phyloP scores from a whole-genome alignment of 345 rosid species.

The Eucalyptus victrix region DNA sequence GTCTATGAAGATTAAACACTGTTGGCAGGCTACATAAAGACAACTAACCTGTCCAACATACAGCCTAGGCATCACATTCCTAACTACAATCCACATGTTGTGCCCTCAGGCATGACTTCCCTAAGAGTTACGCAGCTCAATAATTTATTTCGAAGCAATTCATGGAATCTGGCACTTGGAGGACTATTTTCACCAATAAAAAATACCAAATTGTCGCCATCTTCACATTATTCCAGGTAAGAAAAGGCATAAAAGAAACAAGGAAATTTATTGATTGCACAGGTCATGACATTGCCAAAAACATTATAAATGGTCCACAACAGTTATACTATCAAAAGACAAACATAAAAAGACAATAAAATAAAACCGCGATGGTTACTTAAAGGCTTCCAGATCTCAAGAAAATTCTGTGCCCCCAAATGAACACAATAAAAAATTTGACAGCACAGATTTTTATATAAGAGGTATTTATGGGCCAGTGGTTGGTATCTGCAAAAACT shows the following conservation, averaged over 20 bases:
- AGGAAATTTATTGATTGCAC: not conserved
- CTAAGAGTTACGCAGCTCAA: not conserved
- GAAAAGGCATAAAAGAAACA: not conserved
- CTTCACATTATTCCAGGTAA: not conserved
- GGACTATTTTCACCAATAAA: not conserved
- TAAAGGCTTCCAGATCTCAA: not conserved
- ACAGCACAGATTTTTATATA: not conserved
- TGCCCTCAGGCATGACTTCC: not conserved
- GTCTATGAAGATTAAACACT: not conserved
- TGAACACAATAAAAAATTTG: not conserved
- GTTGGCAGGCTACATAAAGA: not conserved
- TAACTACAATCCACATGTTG: not conserved
- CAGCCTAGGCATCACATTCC: not conserved
- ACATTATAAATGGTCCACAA: not conserved
- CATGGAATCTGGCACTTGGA: not conserved
- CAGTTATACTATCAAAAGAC: not conserved
- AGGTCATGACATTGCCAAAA: not conserved
- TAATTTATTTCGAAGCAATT: not conserved
- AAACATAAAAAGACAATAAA: not conserved
- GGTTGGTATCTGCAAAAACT: not conserved
- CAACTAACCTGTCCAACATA: not conserved
- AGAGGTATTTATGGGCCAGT: not conserved
- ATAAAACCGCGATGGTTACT: not conserved
- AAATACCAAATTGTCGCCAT: not conserved
- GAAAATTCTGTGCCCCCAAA: not conserved